Evolutionary conservation across 306 rosid genomes (phyloP).

Genomic region (Neltuma alba): DNA sequence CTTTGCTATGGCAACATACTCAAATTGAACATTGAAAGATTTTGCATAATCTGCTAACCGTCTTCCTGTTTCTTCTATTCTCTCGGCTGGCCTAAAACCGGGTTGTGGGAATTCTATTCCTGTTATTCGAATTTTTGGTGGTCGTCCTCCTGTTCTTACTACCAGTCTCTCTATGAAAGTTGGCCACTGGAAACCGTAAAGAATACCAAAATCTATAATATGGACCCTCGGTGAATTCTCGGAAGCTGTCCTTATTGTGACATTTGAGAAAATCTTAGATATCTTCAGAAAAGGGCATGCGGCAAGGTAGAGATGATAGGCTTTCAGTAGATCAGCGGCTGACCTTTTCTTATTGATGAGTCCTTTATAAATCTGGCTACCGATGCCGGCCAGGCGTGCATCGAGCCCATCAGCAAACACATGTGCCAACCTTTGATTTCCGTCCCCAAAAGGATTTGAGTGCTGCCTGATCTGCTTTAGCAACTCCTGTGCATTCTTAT

Average conservation of each 20-base stretch:
- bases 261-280: conserved; percentile 63
- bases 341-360: conserved; percentile 68
- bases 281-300: conserved; percentile 92
- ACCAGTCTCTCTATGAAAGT: conserved; percentile 73
- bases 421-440: conserved; percentile 85
- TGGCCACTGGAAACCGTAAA: conserved; percentile 98
- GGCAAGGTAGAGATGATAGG: conserved; percentile 76
- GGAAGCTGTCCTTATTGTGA: conserved; percentile 51
- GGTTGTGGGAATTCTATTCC: conserved; percentile 96
- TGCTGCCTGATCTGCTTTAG: conserved; percentile 77
- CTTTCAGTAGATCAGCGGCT: conserved; percentile 77
- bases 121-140: conserved; percentile 84
- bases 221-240: conserved; percentile 59
- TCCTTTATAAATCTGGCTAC: conserved; percentile 94
- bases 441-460: conserved; percentile 79
- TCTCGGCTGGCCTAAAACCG: conserved; percentile 95
- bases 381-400: conserved; percentile 97
- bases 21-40: conserved; percentile 70
- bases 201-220: conserved; percentile 90
- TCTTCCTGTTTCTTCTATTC: conserved; percentile 85
- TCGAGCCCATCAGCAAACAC: conserved; percentile 92
- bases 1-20: conserved; percentile 82
- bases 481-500: conserved; percentile 66
- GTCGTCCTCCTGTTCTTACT: conserved; percentile 66
- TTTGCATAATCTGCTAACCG: conserved; percentile 85